Evolutionary conservation across 2,329 filamentous ascomycete species (phyloP).

Genomic region (Cytospora piceicola): DNA sequence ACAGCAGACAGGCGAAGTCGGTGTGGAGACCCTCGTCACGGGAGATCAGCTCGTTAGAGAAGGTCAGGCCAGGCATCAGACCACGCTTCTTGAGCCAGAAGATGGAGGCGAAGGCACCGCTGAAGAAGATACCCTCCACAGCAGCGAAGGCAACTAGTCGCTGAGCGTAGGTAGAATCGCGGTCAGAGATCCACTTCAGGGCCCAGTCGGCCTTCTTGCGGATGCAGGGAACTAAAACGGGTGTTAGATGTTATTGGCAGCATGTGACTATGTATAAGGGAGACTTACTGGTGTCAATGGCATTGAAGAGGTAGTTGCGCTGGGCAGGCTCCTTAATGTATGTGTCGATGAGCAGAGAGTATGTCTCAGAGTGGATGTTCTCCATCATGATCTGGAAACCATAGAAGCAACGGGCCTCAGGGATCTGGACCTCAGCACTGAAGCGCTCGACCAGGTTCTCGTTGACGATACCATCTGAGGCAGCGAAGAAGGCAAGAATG

Average conservation of each 20-base stretch:
- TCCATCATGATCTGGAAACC: conserved; percentile 99
- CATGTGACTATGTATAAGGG: conserved; percentile 43
- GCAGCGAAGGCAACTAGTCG: conserved; percentile 96
- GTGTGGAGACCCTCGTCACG: conserved; percentile 99
- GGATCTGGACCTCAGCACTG: conserved; percentile 94
- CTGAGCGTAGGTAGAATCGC: conserved; percentile 91
- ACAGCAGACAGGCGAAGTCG: conserved; percentile 96
- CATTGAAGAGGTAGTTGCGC: conserved; percentile 93
- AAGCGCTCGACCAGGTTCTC: conserved; percentile 99
- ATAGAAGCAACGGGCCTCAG: conserved; percentile 99
- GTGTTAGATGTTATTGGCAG: conserved; percentile 57
- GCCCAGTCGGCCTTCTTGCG: conserved; percentile 99
- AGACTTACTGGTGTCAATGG: conserved; percentile 89
- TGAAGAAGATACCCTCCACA: conserved; percentile 99
- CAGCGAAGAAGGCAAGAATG: conserved; percentile 98
- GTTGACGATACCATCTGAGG: conserved; percentile 98
- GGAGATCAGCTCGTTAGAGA: conserved; percentile 99
- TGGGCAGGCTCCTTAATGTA: conserved; percentile 99
- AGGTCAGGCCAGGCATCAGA: conserved; percentile 96
- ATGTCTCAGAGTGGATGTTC: conserved; percentile 99
- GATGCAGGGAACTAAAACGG: conserved; percentile 83
- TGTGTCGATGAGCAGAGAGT: conserved; percentile 97
- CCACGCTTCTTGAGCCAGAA: conserved; percentile 99
- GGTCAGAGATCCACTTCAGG: conserved; percentile 90
- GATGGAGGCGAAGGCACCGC: conserved; percentile 95